phyloP scores from a whole-genome alignment of 345 rosid genomes.

The Ceriops decandra region DNA sequence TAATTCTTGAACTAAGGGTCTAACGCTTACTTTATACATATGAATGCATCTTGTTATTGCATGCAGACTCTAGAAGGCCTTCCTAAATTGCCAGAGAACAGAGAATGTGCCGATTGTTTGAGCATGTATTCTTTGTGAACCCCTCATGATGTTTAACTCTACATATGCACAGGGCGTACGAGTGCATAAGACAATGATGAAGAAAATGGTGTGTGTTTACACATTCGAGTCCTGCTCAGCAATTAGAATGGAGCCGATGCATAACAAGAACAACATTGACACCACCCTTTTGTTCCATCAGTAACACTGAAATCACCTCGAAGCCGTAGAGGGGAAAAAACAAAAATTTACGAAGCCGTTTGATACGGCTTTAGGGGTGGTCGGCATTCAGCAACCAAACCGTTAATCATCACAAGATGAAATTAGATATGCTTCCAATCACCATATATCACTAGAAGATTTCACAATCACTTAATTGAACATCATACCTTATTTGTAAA shows the following conservation, averaged over 20 bases:
- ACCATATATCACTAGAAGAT: neutral
- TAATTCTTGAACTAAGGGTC: neutral
- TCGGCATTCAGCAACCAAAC: neutral
- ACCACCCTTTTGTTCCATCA: slow-evolving; percentile 4
- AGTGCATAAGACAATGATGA: no score
- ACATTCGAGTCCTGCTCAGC: no score
- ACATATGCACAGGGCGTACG: no score
- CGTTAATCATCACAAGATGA: neutral
- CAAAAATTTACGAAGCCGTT: slow-evolving; percentile 1
- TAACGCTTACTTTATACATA: neutral
- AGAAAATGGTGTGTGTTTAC: no score
- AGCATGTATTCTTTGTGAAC: slow-evolving; percentile 6
- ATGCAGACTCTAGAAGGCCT: slow-evolving; percentile 29
- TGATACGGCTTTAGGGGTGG: slow-evolving; percentile 6
- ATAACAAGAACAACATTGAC: no score
- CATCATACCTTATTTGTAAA: slow-evolving; percentile 7
- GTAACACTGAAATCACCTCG: neutral
- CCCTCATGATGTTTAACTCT: neutral
- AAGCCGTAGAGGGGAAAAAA: neutral
- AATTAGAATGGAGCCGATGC: no score
- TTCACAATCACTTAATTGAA: neutral
- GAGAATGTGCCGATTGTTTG: slow-evolving; percentile 23
- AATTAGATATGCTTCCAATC: neutral
- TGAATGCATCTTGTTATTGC: neutral
- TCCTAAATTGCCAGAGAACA: slow-evolving; percentile 26